A percentile compares a stretch with the other conserved stretches of the same genome.
phyloP scores from a whole-genome alignment of 2,329 filamentous ascomycete species.

The Ascochyta clinopodiicola region DNA sequence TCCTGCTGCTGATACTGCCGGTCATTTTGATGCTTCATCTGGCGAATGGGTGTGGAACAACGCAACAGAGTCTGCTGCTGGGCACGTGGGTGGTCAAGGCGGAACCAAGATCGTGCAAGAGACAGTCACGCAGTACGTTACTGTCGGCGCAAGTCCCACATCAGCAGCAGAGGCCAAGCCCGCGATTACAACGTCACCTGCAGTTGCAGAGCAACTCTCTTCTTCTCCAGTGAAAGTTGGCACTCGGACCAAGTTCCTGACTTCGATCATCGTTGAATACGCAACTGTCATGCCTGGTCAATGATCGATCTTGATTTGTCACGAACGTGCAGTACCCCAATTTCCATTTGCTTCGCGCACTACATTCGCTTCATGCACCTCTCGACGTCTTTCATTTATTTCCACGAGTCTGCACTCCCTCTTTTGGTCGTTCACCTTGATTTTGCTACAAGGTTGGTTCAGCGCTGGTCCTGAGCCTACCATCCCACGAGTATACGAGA shows the following conservation, averaged over 20 bases:
- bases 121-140: slow-evolving; percentile 18
- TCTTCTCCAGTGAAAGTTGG: slow-evolving; percentile 8
- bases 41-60: slow-evolving; percentile 28
- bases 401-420: not conserved
- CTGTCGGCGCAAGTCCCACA: slow-evolving; percentile 5
- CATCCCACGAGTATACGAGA: not conserved
- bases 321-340: too few relatives aligned
- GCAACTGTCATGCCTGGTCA: slow-evolving; percentile 20
- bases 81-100: not conserved
- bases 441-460: not conserved
- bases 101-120: not conserved
- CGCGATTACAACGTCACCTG: slow-evolving; percentile 62
- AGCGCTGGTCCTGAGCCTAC: slow-evolving; percentile 6
- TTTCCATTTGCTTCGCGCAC: not conserved
- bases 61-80: slow-evolving; percentile 8
- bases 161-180: slow-evolving; percentile 38
- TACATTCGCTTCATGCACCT: not conserved
- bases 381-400: not conserved
- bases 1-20: slow-evolving; percentile 15
- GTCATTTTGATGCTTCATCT: slow-evolving; percentile 17
- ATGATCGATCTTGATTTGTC: not conserved
- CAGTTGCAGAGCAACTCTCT: not conserved
- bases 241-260: slow-evolving; percentile 22
- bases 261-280: slow-evolving; percentile 25
- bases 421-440: not conserved